phyloP scores from a whole-genome alignment of 495 filamentous ascomycete genomes.

The Collariella sp. region DNA sequence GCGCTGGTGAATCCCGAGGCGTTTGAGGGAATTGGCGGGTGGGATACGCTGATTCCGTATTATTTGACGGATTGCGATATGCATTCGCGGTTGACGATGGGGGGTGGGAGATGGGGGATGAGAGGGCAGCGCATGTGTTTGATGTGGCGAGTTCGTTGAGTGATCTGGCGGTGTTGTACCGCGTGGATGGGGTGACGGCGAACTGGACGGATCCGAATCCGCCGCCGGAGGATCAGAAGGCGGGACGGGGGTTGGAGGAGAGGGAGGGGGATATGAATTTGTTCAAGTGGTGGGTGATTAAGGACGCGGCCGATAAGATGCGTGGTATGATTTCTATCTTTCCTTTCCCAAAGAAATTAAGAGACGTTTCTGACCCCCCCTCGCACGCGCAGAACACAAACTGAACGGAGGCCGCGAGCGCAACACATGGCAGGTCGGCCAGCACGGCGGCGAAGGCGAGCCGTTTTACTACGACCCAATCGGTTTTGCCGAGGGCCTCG shows the following conservation, averaged over 20 bases:
- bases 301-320: constrained; percentile 1
- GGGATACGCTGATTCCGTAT: constrained; percentile 54
- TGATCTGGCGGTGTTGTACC: constrained; percentile 41
- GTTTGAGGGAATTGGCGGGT: constrained; percentile 47
- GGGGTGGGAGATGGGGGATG: constrained; percentile 41
- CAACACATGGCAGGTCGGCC: constrained; percentile 52
- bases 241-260: not conserved
- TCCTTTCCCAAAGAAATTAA: too few species aligned
- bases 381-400: constrained; percentile 14
- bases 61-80: constrained; percentile 55
- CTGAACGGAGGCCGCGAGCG: constrained; percentile 31
- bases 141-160: constrained; percentile 42
- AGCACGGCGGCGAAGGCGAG: constrained; percentile 52
- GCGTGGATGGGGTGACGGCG: constrained; percentile 28
- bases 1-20: constrained; percentile 49
- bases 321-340: not conserved
- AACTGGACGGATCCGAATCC: constrained; percentile 37
- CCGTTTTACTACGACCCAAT: constrained; percentile 48
- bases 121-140: constrained; percentile 41
- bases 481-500: constrained; percentile 46
- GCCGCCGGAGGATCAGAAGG: constrained; percentile 12
- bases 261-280: constrained; percentile 4
- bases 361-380: too few species aligned
- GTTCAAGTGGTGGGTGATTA: constrained; percentile 3
- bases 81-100: constrained; percentile 43